Conservation (phyloP, 1,284 basidiomycete species). For the Pisolithus thermaeus region DNA sequence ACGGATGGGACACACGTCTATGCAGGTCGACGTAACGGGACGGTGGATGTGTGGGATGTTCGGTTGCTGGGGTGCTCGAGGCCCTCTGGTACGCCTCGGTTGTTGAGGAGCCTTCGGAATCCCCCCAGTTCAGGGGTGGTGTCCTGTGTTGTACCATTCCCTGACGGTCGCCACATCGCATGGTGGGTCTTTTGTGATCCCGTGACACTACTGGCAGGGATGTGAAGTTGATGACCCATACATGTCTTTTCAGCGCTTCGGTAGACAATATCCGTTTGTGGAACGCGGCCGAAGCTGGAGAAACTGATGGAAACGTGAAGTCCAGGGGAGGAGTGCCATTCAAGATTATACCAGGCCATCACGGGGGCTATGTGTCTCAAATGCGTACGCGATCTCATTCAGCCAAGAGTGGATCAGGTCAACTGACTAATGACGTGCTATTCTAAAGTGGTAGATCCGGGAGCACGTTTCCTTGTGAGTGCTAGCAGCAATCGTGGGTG, state of each 20-base stretch:
- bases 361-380: conserved; percentile 88
- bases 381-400: conserved; percentile 56
- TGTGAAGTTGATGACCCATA: conserved; percentile 18
- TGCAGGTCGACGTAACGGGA: conserved; percentile 87
- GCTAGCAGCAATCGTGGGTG: conserved; percentile 94
- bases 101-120: conserved; percentile 80
- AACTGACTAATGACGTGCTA: conserved; percentile 15
- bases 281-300: conserved; percentile 79
- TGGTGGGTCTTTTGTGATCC: conserved; percentile 50
- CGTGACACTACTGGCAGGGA: conserved; percentile 11
- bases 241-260: conserved; percentile 59
- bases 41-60: conserved; percentile 93
- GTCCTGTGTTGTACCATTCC: conserved; percentile 85
- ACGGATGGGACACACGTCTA: conserved; percentile 84
- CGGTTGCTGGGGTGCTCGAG: conserved; percentile 63
- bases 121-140: conserved; percentile 89
- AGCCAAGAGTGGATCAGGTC: conserved; percentile 8
- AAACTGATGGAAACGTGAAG: conserved; percentile 54
- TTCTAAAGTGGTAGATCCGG: conserved; percentile 77
- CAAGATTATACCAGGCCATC: conserved; percentile 95
- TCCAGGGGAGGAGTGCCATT: conserved; percentile 72
- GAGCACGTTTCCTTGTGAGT: conserved; percentile 80
- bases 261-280: conserved; percentile 92
- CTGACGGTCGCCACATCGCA: conserved; percentile 85
- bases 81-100: conserved; percentile 55